phyloP scores from a whole-genome alignment of 192 early-diverging fungal genomes.

The Podila horticola region DNA sequence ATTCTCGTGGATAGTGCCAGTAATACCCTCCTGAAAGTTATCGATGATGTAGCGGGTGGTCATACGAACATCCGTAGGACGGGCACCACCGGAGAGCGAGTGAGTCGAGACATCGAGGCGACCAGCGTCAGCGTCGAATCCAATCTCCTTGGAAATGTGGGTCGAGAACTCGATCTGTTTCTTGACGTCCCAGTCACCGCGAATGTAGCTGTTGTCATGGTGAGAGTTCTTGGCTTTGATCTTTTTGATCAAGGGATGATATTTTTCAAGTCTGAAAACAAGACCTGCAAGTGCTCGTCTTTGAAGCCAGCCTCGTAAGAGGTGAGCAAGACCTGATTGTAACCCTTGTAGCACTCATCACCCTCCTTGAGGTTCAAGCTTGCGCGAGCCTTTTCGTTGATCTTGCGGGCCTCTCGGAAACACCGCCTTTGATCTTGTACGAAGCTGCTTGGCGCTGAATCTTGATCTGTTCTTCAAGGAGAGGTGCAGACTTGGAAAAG shows the following conservation, averaged over 20 bases:
- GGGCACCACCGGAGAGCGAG: slow-evolving; percentile 43
- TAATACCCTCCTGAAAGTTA: slow-evolving; percentile 43
- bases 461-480: slow-evolving; percentile 16
- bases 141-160: slow-evolving; percentile 48
- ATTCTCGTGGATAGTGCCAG: slow-evolving; percentile 54
- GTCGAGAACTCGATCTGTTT: slow-evolving; percentile 49
- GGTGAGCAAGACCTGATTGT: slow-evolving; percentile 16
- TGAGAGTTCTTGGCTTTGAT: slow-evolving; percentile 25
- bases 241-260: slow-evolving; percentile 24
- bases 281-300: slow-evolving; percentile 6
- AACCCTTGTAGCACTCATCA: not conserved
- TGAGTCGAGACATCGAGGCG: slow-evolving; percentile 54
- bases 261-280: slow-evolving; percentile 17
- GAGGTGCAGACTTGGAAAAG: slow-evolving; percentile 17
- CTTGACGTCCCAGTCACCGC: slow-evolving; percentile 9
- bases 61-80: slow-evolving; percentile 52
- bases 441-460: slow-evolving; percentile 7
- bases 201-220: not conserved
- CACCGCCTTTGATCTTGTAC: slow-evolving; percentile 4
- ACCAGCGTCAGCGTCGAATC: slow-evolving; percentile 52
- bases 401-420: not conserved
- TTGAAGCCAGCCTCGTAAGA: slow-evolving; percentile 24
- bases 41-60: slow-evolving; percentile 51
- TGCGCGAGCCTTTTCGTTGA: slow-evolving; percentile 8
- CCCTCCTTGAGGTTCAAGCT: not conserved